phyloP scores from a whole-genome alignment of 2,329 filamentous ascomycete species.

The Hirsutella minnesotensis region DNA sequence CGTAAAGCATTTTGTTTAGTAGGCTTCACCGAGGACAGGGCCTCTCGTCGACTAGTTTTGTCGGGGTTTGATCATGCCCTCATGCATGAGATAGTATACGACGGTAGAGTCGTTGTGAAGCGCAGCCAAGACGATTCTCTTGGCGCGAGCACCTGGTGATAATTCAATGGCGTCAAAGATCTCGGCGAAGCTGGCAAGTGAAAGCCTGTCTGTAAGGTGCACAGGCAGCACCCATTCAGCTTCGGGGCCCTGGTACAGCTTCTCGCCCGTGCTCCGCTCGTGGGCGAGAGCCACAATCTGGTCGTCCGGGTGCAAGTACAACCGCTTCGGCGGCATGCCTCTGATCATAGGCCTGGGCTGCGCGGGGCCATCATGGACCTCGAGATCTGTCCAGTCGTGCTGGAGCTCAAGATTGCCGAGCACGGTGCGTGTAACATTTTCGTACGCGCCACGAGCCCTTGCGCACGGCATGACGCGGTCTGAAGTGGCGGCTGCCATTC shows the following conservation, averaged over 20 bases:
- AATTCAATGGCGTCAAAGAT: slow-evolving; percentile 53
- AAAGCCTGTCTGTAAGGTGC: slow-evolving; percentile 63
- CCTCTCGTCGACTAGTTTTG: slow-evolving; percentile 50
- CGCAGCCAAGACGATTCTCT: slow-evolving; percentile 63
- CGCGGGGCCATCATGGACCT: slow-evolving; percentile 34
- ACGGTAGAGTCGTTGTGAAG: slow-evolving; percentile 72
- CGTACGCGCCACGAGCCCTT: neutral
- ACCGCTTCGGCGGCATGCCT: slow-evolving; percentile 58
- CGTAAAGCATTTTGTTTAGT: too few species aligned
- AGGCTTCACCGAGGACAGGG: neutral
- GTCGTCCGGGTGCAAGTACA: slow-evolving; percentile 75
- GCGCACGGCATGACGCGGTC: neutral
- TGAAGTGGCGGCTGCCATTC: neutral
- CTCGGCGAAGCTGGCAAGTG: slow-evolving; percentile 49
- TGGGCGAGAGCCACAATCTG: slow-evolving; percentile 60
- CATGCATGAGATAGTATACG: slow-evolving; percentile 75
- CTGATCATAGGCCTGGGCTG: slow-evolving; percentile 52
- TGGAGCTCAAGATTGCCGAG: slow-evolving; percentile 62
- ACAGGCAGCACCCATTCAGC: slow-evolving; percentile 68
- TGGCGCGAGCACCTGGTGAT: slow-evolving; percentile 37
- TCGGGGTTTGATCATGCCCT: slow-evolving; percentile 76
- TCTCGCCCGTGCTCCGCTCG: slow-evolving; percentile 35
- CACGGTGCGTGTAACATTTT: slow-evolving; percentile 32
- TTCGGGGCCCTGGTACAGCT: slow-evolving; percentile 39
- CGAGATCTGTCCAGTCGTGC: slow-evolving; percentile 59